These are phyloP conservation scores for Beauveria australis DNA, from an alignment of 2,329 filamentous ascomycete species.

Conservation along the genomic window DNA sequence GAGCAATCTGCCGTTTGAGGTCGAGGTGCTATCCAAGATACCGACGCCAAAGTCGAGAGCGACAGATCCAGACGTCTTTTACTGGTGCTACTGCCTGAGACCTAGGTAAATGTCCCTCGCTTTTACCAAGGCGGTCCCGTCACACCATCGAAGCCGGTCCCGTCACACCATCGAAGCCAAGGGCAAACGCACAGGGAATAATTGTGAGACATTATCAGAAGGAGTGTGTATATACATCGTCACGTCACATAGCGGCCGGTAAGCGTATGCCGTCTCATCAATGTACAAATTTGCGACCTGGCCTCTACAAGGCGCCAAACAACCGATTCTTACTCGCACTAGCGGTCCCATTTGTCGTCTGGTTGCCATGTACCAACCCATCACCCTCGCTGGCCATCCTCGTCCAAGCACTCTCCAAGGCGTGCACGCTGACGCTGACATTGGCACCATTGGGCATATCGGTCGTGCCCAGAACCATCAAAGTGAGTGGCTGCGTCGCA, in stretches of 20 bases:
- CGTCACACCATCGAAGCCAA: neutral
- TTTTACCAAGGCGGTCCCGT: neutral
- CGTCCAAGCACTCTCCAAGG: constrained; percentile 21
- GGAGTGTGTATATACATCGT: neutral
- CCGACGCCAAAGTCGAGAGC: constrained; percentile 30
- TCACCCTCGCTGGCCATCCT: constrained; percentile 1
- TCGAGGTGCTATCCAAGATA: constrained; percentile 33
- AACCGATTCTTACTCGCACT: neutral
- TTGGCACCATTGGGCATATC: constrained; percentile 16
- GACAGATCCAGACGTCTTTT: constrained; percentile 38
- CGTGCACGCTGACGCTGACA: constrained; percentile 18
- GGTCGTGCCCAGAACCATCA: constrained; percentile 15
- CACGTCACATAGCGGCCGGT: neutral
- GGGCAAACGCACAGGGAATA: neutral
- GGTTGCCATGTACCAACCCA: constrained; percentile 10
- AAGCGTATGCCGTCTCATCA: neutral
- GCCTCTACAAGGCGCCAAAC: neutral
- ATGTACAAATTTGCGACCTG: neutral
- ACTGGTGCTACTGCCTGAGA: constrained; percentile 37
- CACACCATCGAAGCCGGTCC: neutral
- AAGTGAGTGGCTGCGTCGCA: constrained; percentile 19
- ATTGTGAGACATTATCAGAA: neutral
- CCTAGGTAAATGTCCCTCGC: constrained; percentile 17
- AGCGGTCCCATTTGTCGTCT: neutral
- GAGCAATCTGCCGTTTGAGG: constrained; percentile 30